phyloP scores from a whole-genome alignment of 1,284 basidiomycete species.

The Malassezia dermatis region DNA sequence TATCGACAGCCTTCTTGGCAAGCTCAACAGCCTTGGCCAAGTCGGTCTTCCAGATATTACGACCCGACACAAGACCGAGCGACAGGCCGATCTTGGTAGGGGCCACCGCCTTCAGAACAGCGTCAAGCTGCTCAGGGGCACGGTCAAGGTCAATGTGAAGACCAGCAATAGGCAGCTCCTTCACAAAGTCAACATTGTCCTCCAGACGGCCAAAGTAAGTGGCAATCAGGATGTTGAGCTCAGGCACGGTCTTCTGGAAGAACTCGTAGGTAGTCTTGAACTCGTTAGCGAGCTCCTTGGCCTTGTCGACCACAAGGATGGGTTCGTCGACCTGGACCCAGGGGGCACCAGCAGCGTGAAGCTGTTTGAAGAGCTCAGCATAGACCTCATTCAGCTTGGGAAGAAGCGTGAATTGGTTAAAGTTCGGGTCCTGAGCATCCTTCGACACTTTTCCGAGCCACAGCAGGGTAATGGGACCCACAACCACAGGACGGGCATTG shows the following conservation, averaged over 20 bases:
- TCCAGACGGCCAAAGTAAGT: conserved; percentile 92
- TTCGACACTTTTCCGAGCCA: conserved; percentile 82
- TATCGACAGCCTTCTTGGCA: conserved; percentile 63
- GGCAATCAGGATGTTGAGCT: conserved; percentile 79
- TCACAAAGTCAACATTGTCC: conserved; percentile 75
- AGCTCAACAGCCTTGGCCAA: conserved; percentile 70
- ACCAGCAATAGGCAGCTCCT: conserved; percentile 84
- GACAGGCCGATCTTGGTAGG: conserved; percentile 63
- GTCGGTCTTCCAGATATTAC: conserved; percentile 99
- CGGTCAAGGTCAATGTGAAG: conserved; percentile 96
- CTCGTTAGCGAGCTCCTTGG: conserved; percentile 67
- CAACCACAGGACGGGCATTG: conserved; percentile 83
- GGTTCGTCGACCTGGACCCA: conserved; percentile 98
- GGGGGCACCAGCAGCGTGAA: conserved; percentile 84
- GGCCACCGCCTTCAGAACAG: conserved; percentile 64
- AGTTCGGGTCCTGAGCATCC: conserved; percentile 65
- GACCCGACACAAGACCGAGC: conserved; percentile 91
- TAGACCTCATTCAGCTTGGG: conserved; percentile 84
- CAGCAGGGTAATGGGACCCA: conserved; percentile 93
- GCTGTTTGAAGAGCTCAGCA: conserved; percentile 76
- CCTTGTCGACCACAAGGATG: conserved; percentile 81
- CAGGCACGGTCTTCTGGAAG: conserved; percentile 62
- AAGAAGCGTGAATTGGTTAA: conserved; percentile 83
- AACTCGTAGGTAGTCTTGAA: conserved; percentile 72
- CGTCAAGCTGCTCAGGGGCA: conserved; percentile 71